These are phyloP conservation scores for Tagetes erecta DNA, from an alignment of 129 eudicot species.

Conservation along the genomic window DNA sequence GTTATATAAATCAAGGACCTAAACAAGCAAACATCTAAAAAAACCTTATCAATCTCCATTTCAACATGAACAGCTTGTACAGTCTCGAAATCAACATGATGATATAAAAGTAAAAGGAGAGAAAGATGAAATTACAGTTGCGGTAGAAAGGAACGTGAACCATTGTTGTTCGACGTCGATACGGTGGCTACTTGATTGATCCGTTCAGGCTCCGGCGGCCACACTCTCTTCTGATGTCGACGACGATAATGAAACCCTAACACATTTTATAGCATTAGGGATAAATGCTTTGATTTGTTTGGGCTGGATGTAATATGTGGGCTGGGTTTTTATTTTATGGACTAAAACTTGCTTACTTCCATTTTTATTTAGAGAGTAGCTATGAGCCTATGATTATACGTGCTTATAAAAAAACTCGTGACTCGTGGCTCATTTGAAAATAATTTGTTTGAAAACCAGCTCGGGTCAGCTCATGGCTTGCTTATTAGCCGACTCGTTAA, in stretches of 20 bases:
- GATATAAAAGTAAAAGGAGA: not conserved
- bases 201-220: not conserved
- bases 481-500: too few relatives aligned
- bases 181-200: slow-evolving; percentile 10
- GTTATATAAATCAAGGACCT: not conserved
- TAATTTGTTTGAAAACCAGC: too few relatives aligned
- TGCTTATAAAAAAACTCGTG: too few relatives aligned
- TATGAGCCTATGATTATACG: too few relatives aligned
- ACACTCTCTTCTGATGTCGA: not conserved
- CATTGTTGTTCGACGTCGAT: slow-evolving; percentile 28
- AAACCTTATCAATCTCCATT: not conserved
- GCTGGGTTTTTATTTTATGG: not conserved
- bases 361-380: too few relatives aligned
- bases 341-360: too few relatives aligned
- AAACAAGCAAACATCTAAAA: not conserved
- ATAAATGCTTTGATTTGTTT: not conserved
- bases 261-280: not conserved
- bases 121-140: slow-evolving; percentile 6
- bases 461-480: too few relatives aligned
- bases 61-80: not conserved
- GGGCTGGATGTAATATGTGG: not conserved
- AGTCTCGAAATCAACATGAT: not conserved
- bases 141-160: slow-evolving; percentile 29
- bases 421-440: too few relatives aligned
- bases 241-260: slow-evolving; percentile 1